Percentiles rank a stretch among this genome's conserved stretches.
Conservation (phyloP, 768 basidiomycete species). For the Myochromella boudieri region DNA sequence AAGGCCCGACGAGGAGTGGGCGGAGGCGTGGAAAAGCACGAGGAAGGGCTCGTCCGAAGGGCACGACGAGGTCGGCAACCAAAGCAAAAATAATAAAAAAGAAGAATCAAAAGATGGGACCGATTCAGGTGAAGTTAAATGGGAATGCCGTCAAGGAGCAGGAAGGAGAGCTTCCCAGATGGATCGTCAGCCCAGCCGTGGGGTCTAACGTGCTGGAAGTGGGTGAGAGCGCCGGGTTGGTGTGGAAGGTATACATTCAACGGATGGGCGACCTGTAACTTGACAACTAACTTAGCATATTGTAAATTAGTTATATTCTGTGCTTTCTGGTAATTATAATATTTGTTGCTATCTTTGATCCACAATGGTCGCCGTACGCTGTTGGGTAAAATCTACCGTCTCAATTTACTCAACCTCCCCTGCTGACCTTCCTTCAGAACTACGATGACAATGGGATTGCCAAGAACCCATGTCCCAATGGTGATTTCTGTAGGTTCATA, state of each 20-base stretch:
- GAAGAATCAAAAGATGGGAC: conserved; percentile 49
- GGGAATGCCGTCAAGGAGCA: conserved; percentile 48
- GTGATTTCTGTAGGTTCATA: conserved; percentile 18
- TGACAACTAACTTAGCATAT: not conserved
- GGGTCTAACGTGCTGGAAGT: conserved; percentile 70
- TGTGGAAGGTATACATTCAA: conserved; percentile 72
- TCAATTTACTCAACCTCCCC: not conserved
- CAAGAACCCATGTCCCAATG: conserved; percentile 15
- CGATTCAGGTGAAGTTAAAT: conserved; percentile 65
- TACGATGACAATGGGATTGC: conserved; percentile 21
- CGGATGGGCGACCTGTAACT: conserved; percentile 27
- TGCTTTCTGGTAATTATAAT: not conserved
- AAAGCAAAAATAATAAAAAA: conserved; percentile 38
- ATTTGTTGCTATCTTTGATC: not conserved
- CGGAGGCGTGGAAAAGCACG: conserved; percentile 39
- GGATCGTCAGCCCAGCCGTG: conserved; percentile 59
- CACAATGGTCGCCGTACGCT: conserved; percentile 9
- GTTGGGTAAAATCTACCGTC: conserved; percentile 14
- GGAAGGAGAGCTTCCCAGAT: conserved; percentile 47
- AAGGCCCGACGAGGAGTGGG: conserved; percentile 41
- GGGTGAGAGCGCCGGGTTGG: conserved; percentile 65
- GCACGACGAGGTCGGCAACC: conserved; percentile 20
- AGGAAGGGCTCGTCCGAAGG: conserved; percentile 34
- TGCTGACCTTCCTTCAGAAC: conserved; percentile 15
- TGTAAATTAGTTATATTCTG: conserved; percentile 15